Evolutionary conservation across 75 land plant species (phyloP), one percentile per base, ranked within the genome.

Genomic region (Picea glauca): DNA sequence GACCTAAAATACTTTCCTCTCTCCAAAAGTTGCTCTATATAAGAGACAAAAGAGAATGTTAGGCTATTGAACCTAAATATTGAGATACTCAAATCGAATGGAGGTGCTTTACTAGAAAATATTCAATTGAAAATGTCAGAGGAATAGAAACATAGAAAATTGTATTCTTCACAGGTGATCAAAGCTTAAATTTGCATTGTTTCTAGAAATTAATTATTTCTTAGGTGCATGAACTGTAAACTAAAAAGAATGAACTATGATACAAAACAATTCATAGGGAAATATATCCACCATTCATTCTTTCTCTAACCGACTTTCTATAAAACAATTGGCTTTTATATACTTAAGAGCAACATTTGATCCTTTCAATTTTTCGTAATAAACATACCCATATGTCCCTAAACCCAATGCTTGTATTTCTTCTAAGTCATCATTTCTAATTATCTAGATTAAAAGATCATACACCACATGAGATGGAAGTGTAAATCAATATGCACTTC

Each of bases 331-430:
- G 26, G 82, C 74, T 43, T 82, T 82, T 15, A 82, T 82, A 31
- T 83, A 63, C 82, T 82, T 78, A 64, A 82, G 78, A n/a, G 81
- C 83, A 64, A 82, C 83, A 79, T 78, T 75, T n/a, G 81, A 78
- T 7, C 83, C 83, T 58, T 82, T 78, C 83, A 75, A 82, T 57
- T 79, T 82, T 33, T 81, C 83, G 68, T 82, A 82, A 33, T 79
- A 82, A 31, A 78, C 81, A 15, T 75, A 70, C 17, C 83, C 83
- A 67, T 58, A 82, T 35, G 83, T 82, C 6, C 83, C 75, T 15
- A 81, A 78, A 13, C 81, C 83, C 8, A 82, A 21, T 59, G 56
- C 83, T 54, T 59, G 6, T 50, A 82, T 5, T 56, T 78, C 83
- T 68, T 82, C 81, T 9, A 82, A 33, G 59, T 82, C 83, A 20